Evolutionary conservation across 202 grass and related monocot species (phyloP), one percentile per base, ranked within the genome.

Genomic region (Zoysia matrella): DNA sequence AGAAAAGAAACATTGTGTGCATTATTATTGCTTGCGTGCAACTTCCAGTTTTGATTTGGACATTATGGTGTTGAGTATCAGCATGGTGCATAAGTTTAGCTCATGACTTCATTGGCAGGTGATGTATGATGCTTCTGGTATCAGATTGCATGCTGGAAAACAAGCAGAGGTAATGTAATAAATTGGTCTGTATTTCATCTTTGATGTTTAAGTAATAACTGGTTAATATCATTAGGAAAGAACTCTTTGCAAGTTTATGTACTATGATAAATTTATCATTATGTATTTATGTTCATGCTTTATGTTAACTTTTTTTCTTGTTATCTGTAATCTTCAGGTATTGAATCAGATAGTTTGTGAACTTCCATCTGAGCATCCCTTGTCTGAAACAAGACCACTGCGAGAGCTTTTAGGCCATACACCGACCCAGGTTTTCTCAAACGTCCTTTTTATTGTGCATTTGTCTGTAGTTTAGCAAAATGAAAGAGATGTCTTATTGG

Each of bases 61-160:
- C 11, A 49, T 69, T 47, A 49, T 78, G 48, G n/a, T 85, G 52
- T 82, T 82, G 50, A 65, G 73, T 82, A 60, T 54, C 4, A 54
- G 60, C 60, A 85, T 52, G 67, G 61, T 74, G 73, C 16, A 78
- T 1, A 47, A 12, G 43, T 76, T 65, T 48, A 69, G 10, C 14
- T 77, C 50, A 11, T 82, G 53, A 75, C 43, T 78, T 72, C 64
- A 86, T 82, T 86, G 67, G 46, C 86, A 97, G 94, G 94, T 97
- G 42, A 97, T 97, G 94, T 97, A 97, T 1, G 94, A 97, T 88
- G 94, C 94, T 86, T 97, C 89, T 88, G 94, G 94, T 82, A 86
- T 97, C 86, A 93, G 94, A 80, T 76, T 97, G 67, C 94, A 97
- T 72, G 94, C 94, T 81, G 94, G 94, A 83, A 97, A 86, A 81